phyloP scores from a whole-genome alignment of 1,284 basidiomycete species.

The Chiua sp. region DNA sequence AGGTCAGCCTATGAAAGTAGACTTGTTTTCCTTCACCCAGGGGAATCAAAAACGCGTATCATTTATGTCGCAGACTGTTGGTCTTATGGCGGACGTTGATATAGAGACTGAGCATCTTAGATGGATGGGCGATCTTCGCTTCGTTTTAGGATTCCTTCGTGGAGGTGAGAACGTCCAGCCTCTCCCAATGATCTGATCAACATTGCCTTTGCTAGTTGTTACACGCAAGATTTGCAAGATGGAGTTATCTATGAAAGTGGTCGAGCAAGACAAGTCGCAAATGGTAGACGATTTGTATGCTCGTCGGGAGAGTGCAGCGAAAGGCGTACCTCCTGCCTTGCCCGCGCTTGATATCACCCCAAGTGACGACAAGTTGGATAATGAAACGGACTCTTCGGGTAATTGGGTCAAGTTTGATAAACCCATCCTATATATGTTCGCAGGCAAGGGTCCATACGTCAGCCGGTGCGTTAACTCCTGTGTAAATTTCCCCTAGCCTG shows the following conservation, averaged over 20 bases:
- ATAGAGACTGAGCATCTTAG: slow-evolving; percentile 87
- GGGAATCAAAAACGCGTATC: slow-evolving; percentile 73
- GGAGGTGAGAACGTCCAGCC: slow-evolving; percentile 53
- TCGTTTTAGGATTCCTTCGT: slow-evolving; percentile 82
- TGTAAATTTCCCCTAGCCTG: neutral
- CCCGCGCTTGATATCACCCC: slow-evolving; percentile 18
- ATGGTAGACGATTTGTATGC: slow-evolving; percentile 61
- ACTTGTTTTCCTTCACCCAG: slow-evolving; percentile 84
- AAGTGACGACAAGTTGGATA: slow-evolving; percentile 25
- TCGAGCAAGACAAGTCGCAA: slow-evolving; percentile 71
- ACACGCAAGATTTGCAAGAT: slow-evolving; percentile 71
- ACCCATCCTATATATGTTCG: slow-evolving; percentile 74
- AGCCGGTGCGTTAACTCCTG: slow-evolving; percentile 52
- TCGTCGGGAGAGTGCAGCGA: slow-evolving; percentile 35
- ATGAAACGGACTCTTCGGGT: slow-evolving; percentile 44
- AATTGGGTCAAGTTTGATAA: slow-evolving; percentile 74
- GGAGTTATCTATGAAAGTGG: slow-evolving; percentile 74
- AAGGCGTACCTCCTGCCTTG: slow-evolving; percentile 28
- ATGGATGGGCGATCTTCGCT: slow-evolving; percentile 94
- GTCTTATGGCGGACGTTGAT: slow-evolving; percentile 93
- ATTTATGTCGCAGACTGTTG: slow-evolving; percentile 89
- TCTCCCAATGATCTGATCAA: neutral
- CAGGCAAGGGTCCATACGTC: slow-evolving; percentile 75
- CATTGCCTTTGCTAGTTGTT: slow-evolving; percentile 52
- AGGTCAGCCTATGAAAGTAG: slow-evolving; percentile 78